Conservation (phyloP, 2,329 filamentous ascomycete genomes). For the Fusarium poae region DNA sequence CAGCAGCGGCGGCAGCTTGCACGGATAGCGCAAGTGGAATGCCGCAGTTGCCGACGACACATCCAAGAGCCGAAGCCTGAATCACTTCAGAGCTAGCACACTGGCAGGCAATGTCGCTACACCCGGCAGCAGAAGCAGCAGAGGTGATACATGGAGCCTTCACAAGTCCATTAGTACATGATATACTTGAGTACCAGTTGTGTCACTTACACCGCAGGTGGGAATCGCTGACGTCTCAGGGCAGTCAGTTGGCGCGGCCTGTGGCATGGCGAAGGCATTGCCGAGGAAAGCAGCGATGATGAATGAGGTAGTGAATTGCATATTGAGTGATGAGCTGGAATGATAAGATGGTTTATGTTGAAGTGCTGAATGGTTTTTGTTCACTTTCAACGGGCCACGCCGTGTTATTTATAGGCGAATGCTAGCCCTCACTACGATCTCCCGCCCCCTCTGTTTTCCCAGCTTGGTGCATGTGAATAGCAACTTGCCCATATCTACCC, state of each 20-base stretch:
- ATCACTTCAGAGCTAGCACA: slow-evolving; percentile 33
- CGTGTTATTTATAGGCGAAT: slow-evolving; percentile 21
- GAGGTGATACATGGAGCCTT: slow-evolving; percentile 39
- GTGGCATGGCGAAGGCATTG: slow-evolving; percentile 29
- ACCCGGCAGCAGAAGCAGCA: slow-evolving; percentile 36
- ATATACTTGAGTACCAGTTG: accelerated
- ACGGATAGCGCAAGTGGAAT: slow-evolving; percentile 23
- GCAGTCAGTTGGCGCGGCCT: slow-evolving; percentile 33
- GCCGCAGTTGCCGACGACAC: slow-evolving; percentile 38
- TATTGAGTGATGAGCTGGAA: background rate
- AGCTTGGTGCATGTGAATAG: background rate
- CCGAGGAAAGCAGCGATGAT: slow-evolving; percentile 26
- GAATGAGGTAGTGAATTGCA: slow-evolving; percentile 33
- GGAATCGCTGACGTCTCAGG: slow-evolving; percentile 40
- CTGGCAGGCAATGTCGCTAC: slow-evolving; percentile 35
- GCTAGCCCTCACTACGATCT: background rate
- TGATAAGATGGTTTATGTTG: background rate
- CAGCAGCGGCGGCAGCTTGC: slow-evolving; percentile 36
- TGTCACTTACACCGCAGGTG: slow-evolving; percentile 34
- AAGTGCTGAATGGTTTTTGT: background rate
- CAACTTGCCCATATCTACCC: background rate
- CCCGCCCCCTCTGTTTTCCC: background rate
- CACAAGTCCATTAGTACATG: background rate
- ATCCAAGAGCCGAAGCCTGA: slow-evolving; percentile 35
- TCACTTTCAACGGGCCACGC: background rate